Base-by-base conservation (phyloP, 2,329 filamentous ascomycete species). In the Trichoderma sp. region DNA sequence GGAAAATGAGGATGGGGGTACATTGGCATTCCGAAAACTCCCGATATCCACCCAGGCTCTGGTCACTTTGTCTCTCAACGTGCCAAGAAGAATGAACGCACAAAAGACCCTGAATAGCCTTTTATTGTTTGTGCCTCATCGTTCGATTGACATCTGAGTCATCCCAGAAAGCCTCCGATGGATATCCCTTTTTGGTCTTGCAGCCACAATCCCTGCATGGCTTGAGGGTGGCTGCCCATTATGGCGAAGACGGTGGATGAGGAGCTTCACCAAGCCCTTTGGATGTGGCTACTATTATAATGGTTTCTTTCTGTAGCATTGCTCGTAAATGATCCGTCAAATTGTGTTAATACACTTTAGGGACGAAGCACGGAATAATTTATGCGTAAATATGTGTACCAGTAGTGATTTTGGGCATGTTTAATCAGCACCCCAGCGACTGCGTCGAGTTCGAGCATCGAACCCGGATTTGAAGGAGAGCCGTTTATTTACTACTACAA, bases 1-100 rank as follows among this genome's bases (percentile, higher is more conserved):
- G 61, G 53, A 57, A 28, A 71, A 64, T 34, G 34, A 65, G 61
- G 69, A 71, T 71, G 69, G 69, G 69, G 69, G 69, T 71, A 28
- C 47, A 21, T 24, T 53, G 64, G 32, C 14, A 47, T 72, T 47
- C 70, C 70, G 70, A 72, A 68, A 68, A 56, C n/a, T 72, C 58
- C 64, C 70, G 72, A 72, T 58, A 61, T 71, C 62, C 70, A 67
- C 43, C 28, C 26, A 15, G 34, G 28, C 11, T 53, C 30, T 57
- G 28, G 15, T 11, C 34, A 12, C 6, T 26, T n/a, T 61, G 39
- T 61, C 66, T 51, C 15, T 39, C 14, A 53, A 32, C 6, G 36
- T 14, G 69, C 34, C 64, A 39, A 71, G 34, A 15, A 6, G n/a
- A 39, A 64, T 3, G 21, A 63, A 60, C 15, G 47, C 56, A 34